Evolutionary conservation across 2,329 filamentous ascomycete genomes (phyloP).

Genomic region (Colletotrichum camelliae): DNA sequence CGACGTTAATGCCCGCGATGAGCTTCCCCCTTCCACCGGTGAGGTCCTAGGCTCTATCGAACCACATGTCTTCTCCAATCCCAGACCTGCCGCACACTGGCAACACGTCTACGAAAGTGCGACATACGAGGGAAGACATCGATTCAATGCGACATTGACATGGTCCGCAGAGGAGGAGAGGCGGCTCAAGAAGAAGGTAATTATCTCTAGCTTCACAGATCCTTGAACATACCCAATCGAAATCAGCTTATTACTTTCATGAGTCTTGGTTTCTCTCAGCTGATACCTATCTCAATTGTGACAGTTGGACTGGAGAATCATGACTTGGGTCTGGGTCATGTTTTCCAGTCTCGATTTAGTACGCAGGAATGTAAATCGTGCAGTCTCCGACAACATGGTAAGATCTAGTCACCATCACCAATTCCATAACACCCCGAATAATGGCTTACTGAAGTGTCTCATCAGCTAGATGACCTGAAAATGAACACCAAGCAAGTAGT

Average conservation of each 20-base stretch:
- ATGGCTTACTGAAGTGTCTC: background rate
- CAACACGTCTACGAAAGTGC: background rate
- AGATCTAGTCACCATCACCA: slow-evolving; percentile 28
- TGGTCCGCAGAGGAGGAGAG: background rate
- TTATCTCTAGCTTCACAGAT: background rate
- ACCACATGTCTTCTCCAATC: slow-evolving; percentile 17
- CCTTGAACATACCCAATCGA: background rate
- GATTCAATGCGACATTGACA: background rate
- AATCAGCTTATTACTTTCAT: background rate
- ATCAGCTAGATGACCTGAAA: background rate
- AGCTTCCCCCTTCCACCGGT: slow-evolving; percentile 4
- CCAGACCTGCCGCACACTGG: slow-evolving; percentile 4
- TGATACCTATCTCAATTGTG: background rate
- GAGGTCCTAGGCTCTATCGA: slow-evolving; percentile 7
- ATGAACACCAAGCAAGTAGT: background rate
- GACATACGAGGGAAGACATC: background rate
- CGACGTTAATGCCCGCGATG: background rate
- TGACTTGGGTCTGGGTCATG: slow-evolving; percentile 24
- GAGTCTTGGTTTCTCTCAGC: background rate
- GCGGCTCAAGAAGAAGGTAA: background rate
- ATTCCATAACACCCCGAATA: background rate
- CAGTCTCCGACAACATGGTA: slow-evolving; percentile 66
- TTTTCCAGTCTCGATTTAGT: slow-evolving; percentile 70
- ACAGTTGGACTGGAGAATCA: background rate
- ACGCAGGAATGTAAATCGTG: slow-evolving; percentile 66